Base-by-base conservation (phyloP, 257 asterid genomes). In the Vinca minor region DNA sequence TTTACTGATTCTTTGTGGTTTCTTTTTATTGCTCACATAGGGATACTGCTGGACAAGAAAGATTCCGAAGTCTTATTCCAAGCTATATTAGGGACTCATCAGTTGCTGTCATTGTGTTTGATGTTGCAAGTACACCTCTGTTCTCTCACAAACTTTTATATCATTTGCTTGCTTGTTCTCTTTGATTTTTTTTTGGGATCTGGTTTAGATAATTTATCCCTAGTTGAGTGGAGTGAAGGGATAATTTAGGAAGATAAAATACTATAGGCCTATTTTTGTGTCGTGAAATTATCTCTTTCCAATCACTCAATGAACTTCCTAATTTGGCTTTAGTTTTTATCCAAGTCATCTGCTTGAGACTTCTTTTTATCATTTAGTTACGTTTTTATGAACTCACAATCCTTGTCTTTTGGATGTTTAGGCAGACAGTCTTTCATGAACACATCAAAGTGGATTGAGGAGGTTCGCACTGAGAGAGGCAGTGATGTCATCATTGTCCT, bases 41-140 rank as follows among this genome's bases (percentile, higher is more conserved):
- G 96, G 96, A 89, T 77, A 89, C 96, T 72, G 96, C 96, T 70
- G 96, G 96, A 55, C 95, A 89, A 78, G 96, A 89, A 70, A 82
- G 96, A 74, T 88, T 88, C 66, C 81, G 96, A 80, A 88, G 96
- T 79, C 95, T 89, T 69, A 89, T 86, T 56, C 96, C 96, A 6
- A 89, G 96, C 81, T 89, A 89, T 65, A 89, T 86, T 44, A 80
- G 96, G 79, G 95, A 89, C 64, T 89, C 96, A 76, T 87, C 96
- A 2, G 95, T 89, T 69, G 95, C 95, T 45, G 95, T 89, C 75
- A 87, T 89, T 77, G 95, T 85, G 52, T 87, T 45, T 73, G 96
- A 89, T 73, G 94, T 87, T 73, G 94, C 96, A 75, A 89, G 95
- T 89, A 87, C 45, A 59, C 64, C 26, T 52, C 59, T 41, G 14